Percentiles rank a stretch among this genome's conserved stretches.
Conservation (phyloP, 1,139 yeast species). For the Lodderomyces margitis region DNA sequence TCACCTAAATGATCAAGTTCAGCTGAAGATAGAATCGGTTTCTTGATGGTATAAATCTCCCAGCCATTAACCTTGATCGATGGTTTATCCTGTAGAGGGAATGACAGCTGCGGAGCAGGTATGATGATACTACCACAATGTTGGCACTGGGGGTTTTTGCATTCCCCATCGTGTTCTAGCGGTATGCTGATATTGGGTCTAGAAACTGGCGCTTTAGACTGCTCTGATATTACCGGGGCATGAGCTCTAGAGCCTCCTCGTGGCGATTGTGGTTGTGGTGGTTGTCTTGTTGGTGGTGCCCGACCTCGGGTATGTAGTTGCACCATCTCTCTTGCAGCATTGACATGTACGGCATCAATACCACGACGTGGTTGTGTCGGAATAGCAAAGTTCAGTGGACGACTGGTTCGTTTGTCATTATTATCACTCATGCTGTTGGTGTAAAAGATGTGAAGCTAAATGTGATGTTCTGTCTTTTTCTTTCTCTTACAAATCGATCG, state of each 20-base stretch:
- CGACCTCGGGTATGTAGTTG: constrained; percentile 39
- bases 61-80: constrained; percentile 68
- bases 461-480: background rate
- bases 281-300: constrained; percentile 22
- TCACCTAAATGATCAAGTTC: constrained; percentile 67
- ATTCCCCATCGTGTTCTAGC: constrained; percentile 19
- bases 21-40: constrained; percentile 70
- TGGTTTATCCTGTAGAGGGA: constrained; percentile 63
- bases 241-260: background rate
- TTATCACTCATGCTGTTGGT: constrained; percentile 2
- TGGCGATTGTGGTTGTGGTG: background rate
- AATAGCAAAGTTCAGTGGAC: constrained; percentile 7
- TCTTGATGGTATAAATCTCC: constrained; percentile 70
- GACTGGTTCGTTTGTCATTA: background rate
- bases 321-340: constrained; percentile 64
- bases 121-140: constrained; percentile 71
- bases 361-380: constrained; percentile 21
- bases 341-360: constrained; percentile 57
- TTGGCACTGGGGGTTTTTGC: constrained; percentile 54
- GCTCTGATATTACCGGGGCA: background rate
- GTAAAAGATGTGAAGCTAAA: no score
- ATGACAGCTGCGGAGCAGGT: constrained; percentile 66
- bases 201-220: constrained; percentile 5
- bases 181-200: constrained; percentile 6
- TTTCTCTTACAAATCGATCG: background rate